Percentiles rank a stretch among this genome's conserved stretches.
Evolutionary conservation across 306 rosid genomes (phyloP).

Genomic region (Cucurbita ficifolia): DNA sequence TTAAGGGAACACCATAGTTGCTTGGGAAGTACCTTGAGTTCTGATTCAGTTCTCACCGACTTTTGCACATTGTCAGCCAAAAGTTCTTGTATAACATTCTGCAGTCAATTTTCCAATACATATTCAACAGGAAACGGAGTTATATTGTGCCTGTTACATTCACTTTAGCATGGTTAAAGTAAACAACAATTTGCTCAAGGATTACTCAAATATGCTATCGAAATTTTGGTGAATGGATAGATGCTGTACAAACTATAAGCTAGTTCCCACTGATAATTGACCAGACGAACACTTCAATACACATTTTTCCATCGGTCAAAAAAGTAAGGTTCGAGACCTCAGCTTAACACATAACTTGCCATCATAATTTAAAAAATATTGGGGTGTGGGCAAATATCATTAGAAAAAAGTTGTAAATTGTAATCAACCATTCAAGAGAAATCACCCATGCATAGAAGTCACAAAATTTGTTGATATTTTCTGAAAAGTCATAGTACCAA

Average conservation of each 20-base stretch:
- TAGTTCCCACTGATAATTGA: background rate
- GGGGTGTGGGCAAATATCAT: background rate
- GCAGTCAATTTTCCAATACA: background rate
- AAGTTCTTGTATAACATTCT: conserved; percentile 40
- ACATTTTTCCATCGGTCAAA: background rate
- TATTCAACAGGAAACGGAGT: conserved; percentile 1
- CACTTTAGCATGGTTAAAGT: background rate
- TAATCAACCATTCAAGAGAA: no score
- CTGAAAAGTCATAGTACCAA: background rate
- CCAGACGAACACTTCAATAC: background rate
- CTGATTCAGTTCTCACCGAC: conserved; percentile 40
- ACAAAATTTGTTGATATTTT: background rate
- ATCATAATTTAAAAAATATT: background rate
- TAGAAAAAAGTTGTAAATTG: no score
- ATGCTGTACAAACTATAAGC: background rate
- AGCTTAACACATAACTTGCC: background rate
- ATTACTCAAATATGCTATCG: no score
- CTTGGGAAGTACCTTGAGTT: conserved; percentile 62
- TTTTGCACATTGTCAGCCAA: conserved; percentile 17
- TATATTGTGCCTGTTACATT: background rate
- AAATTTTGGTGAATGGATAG: background rate
- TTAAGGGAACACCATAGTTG: conserved; percentile 75
- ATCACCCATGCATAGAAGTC: background rate
- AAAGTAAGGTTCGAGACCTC: background rate
- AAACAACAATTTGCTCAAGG: no score